Conservation (phyloP, 192 early-diverging fungal genomes). For the Funneliformis geosporum region DNA sequence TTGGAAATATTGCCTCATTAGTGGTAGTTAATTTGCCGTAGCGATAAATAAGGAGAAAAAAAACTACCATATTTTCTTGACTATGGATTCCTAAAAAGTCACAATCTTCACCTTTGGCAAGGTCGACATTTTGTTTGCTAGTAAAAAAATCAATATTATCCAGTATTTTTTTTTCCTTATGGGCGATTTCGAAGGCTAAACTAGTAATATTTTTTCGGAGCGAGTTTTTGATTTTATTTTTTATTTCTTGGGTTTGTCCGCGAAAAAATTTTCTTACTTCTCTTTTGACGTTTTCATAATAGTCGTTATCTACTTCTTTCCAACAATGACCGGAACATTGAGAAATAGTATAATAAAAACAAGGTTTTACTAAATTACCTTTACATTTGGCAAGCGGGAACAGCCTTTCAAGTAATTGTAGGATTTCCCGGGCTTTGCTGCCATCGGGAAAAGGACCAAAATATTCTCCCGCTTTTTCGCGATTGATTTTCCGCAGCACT, state of each 20-base stretch:
- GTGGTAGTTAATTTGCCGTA: neutral
- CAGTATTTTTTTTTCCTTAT: neutral
- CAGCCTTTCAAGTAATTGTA: neutral
- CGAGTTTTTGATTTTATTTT: neutral
- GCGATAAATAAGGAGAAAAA: neutral
- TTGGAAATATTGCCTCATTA: neutral
- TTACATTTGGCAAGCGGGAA: neutral
- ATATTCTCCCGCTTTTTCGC: neutral
- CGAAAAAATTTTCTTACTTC: neutral
- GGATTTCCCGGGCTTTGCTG: neutral
- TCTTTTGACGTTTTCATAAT: neutral
- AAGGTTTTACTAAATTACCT: neutral
- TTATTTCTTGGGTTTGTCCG: neutral
- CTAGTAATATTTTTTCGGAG: neutral
- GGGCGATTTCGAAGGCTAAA: neutral
- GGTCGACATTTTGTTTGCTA: neutral
- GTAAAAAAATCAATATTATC: neutral
- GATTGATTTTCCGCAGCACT: neutral
- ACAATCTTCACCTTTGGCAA: neutral
- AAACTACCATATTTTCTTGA: neutral
- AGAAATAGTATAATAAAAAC: neutral
- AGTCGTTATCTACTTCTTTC: neutral
- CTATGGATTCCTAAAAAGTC: too few species aligned
- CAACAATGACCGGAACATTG: neutral
- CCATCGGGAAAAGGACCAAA: constrained; percentile 7